Evolutionary conservation across 1,284 basidiomycete species (phyloP).

Genomic region (Neonothopanus nambi): DNA sequence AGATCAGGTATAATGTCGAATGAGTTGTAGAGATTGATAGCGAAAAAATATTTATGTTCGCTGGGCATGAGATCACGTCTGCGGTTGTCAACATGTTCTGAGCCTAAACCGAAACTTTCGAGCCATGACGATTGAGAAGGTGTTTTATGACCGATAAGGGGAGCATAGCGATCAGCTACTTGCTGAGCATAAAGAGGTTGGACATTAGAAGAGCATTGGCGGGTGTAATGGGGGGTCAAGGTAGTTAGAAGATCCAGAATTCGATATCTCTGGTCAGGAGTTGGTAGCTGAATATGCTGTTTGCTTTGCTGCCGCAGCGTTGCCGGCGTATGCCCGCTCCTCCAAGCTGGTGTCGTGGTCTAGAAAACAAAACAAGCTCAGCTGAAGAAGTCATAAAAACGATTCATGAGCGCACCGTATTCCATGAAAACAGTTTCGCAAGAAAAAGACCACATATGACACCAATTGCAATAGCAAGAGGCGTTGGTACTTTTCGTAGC

Average conservation of each 20-base stretch:
- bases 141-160: slow-evolving; percentile 77
- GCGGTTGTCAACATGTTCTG: slow-evolving; percentile 40
- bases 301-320: slow-evolving; percentile 53
- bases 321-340: slow-evolving; percentile 48
- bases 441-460: slow-evolving; percentile 66
- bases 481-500: slow-evolving; percentile 45
- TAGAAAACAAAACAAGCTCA: slow-evolving; percentile 18
- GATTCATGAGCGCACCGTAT: slow-evolving; percentile 31
- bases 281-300: slow-evolving; percentile 68
- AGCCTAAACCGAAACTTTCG: slow-evolving; percentile 45
- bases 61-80: slow-evolving; percentile 45
- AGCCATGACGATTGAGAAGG: slow-evolving; percentile 67
- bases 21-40: slow-evolving; percentile 97
- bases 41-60: slow-evolving; percentile 96
- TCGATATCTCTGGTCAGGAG: slow-evolving; percentile 77
- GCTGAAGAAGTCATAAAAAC: slow-evolving; percentile 1
- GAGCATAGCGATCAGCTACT: slow-evolving; percentile 78
- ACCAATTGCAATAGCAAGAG: slow-evolving; percentile 61
- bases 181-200: slow-evolving; percentile 86
- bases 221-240: slow-evolving; percentile 87
- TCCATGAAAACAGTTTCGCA: slow-evolving; percentile 55
- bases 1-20: slow-evolving; percentile 97
- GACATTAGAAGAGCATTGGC: slow-evolving; percentile 82
- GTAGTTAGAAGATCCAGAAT: slow-evolving; percentile 85
- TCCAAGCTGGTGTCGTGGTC: slow-evolving; percentile 51